A percentile compares a stretch with the other conserved stretches of the same genome.
Evolutionary conservation across 192 early-diverging fungal species (phyloP).

Genomic region (Coemansia sp.): DNA sequence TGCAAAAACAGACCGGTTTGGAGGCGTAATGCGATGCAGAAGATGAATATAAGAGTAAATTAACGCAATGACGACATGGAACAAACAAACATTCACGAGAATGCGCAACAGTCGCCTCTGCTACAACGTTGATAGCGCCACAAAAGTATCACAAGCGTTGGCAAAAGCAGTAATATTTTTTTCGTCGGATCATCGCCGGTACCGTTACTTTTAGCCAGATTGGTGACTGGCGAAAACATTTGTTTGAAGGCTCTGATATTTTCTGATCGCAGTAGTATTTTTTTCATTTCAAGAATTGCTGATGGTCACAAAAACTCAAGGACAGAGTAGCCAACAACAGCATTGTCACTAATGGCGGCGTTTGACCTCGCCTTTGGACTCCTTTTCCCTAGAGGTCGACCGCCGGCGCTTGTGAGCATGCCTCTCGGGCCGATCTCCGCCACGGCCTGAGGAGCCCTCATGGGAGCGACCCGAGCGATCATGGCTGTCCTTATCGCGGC

Average conservation of each 20-base stretch:
- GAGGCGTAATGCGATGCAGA: neutral
- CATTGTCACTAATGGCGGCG: conserved; percentile 32
- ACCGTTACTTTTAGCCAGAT: neutral
- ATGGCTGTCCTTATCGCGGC: conserved; percentile 16
- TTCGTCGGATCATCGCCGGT: neutral
- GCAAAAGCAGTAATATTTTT: neutral
- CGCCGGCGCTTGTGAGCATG: conserved; percentile 43
- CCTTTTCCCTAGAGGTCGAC: conserved; percentile 39
- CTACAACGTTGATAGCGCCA: neutral
- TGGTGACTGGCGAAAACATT: neutral
- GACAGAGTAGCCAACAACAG: neutral
- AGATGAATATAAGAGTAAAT: neutral
- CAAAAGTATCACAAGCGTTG: neutral
- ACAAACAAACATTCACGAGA: neutral
- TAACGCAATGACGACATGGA: neutral
- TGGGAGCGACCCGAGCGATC: conserved; percentile 10
- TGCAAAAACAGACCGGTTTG: neutral
- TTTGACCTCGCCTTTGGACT: conserved; percentile 29
- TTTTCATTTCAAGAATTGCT: neutral
- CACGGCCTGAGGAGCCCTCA: conserved; percentile 6
- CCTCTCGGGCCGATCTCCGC: conserved; percentile 22
- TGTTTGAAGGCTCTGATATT: neutral
- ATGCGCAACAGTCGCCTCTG: neutral
- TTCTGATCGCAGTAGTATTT: neutral
- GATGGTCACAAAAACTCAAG: neutral